Percentiles rank a stretch among this genome's conserved stretches.
Conservation (phyloP, 805 yeast genomes). For the Candida koratica region DNA sequence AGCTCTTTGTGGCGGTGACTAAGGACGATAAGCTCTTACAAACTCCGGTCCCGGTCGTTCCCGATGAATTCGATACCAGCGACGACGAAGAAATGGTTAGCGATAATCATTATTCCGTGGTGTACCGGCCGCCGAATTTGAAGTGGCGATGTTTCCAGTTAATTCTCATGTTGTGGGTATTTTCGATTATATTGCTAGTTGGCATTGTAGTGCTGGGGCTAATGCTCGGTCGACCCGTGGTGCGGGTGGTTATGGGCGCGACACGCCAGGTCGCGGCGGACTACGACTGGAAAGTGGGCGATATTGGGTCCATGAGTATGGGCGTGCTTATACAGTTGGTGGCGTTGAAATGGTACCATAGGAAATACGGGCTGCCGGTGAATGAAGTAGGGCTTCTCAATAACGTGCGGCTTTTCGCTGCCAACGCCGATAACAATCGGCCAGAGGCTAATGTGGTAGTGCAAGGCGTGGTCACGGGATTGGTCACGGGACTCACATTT, state of each 20-base stretch:
- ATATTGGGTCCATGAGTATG: conserved; percentile 10
- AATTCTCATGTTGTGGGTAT: conserved; percentile 46
- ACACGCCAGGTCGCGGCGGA: neutral
- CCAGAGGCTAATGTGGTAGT: neutral
- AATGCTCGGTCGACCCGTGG: conserved; percentile 27
- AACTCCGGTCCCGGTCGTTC: neutral
- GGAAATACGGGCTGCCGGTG: neutral
- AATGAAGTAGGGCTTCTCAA: conserved; percentile 2
- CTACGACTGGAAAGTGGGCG: conserved; percentile 14
- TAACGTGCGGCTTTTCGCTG: neutral
- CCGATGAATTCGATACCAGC: conserved; percentile 8
- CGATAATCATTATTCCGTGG: conserved; percentile 57
- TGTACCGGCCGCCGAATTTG: conserved; percentile 83
- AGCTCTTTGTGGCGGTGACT: conserved; percentile 78
- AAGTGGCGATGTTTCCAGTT: conserved; percentile 52
- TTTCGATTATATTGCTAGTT: conserved; percentile 32
- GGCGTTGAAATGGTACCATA: conserved; percentile 11
- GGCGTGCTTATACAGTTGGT: conserved; percentile 12
- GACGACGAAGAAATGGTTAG: conserved; percentile 35
- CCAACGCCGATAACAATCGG: neutral
- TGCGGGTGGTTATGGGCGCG: neutral
- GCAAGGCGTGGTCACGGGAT: neutral
- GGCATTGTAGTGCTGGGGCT: conserved; percentile 19
- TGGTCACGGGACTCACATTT: neutral
- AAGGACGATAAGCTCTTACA: conserved; percentile 61